Evolutionary conservation across 495 filamentous ascomycete genomes (phyloP).

Genomic region (Hypoxylon lenormandii): DNA sequence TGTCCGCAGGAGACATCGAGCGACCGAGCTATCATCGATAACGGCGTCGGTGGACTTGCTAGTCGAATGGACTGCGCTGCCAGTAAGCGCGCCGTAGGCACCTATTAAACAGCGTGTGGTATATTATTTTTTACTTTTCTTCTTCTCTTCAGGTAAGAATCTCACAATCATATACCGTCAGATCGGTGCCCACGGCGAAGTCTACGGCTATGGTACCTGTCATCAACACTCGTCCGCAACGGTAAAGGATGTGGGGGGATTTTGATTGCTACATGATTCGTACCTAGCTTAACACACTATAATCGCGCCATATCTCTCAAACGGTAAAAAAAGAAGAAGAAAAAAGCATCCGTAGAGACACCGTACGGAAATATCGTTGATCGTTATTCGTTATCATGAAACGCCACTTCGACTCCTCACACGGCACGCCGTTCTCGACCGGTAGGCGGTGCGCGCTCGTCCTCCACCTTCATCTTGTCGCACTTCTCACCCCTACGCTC

Average conservation of each 20-base stretch:
- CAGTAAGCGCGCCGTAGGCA: no score
- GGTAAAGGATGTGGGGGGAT: background rate
- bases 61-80: no score
- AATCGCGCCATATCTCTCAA: background rate
- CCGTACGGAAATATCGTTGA: background rate
- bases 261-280: background rate
- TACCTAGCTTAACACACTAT: background rate
- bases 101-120: no score
- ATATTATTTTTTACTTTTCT: no score
- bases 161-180: no score
- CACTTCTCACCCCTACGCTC: background rate
- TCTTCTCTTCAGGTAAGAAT: no score
- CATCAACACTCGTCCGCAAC: background rate
- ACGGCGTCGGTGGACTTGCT: no score
- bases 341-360: background rate
- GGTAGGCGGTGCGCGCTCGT: background rate
- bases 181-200: no score
- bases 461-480: background rate
- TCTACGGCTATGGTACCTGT: background rate
- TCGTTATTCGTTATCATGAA: background rate
- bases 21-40: no score
- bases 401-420: background rate
- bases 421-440: conserved; percentile 6
- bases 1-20: no score
- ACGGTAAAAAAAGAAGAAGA: background rate